Percentiles rank a stretch among this genome's conserved stretches.
phyloP scores from a whole-genome alignment of 2,329 filamentous ascomycete genomes.

The Teratosphaeria nubilosa region DNA sequence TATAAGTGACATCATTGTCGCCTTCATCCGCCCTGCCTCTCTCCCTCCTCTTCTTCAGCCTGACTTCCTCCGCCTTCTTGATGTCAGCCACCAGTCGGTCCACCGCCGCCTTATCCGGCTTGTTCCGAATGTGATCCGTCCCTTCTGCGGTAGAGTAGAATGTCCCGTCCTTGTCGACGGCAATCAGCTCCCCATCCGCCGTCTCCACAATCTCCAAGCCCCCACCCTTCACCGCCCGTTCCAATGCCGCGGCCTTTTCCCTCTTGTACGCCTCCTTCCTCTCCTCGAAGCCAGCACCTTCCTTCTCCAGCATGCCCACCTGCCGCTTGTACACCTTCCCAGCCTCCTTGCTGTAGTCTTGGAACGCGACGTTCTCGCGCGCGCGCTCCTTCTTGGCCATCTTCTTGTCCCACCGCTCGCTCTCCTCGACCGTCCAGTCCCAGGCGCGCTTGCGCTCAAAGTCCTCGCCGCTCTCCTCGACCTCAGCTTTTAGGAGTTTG shows the following conservation, averaged over 20 bases:
- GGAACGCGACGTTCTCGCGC: constrained; percentile 78
- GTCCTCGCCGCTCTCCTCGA: constrained; percentile 74
- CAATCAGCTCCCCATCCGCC: constrained; percentile 87
- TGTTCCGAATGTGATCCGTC: constrained; percentile 72
- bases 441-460: constrained; percentile 97
- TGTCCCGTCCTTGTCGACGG: constrained; percentile 79
- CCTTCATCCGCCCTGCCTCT: constrained; percentile 65
- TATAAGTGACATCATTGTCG: constrained; percentile 89
- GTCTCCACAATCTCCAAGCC: constrained; percentile 90
- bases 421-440: constrained; percentile 97
- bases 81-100: constrained; percentile 81
- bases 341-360: constrained; percentile 78
- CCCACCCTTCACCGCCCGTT: constrained; percentile 73
- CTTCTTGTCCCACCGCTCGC: constrained; percentile 85
- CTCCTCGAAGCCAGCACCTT: constrained; percentile 16
- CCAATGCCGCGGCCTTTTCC: constrained; percentile 75
- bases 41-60: constrained; percentile 77
- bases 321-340: constrained; percentile 92
- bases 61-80: constrained; percentile 75
- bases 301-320: constrained; percentile 58
- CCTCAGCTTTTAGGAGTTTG: constrained; percentile 86
- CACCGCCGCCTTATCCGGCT: constrained; percentile 75
- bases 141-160: constrained; percentile 80
- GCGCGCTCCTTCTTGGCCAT: constrained; percentile 75
- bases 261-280: constrained; percentile 69